Base-by-base conservation (phyloP, 148 eudicot genomes). In the Simmondsia chinensis region DNA sequence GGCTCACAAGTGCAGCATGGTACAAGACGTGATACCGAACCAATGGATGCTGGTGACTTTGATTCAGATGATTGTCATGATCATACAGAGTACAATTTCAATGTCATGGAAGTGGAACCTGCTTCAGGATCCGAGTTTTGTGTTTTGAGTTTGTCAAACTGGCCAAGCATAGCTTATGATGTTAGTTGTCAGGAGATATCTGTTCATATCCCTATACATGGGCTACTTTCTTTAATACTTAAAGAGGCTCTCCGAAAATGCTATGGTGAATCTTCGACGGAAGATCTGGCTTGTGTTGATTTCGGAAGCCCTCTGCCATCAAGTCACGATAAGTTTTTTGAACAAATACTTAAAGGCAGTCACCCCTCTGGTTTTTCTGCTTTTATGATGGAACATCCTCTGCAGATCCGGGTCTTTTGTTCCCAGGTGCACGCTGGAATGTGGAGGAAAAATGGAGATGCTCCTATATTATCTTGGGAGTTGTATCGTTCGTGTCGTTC, bases 381-480 rank as follows among this genome's bases (percentile, higher is more conserved):
- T 16, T 75, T 58, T 57, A 48, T 82, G 50, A 86, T 93, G 99
- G 99, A 93, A 59, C 94, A 93, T 75, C 87, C 96, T 56, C 69
- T 93, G 46, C 94, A 80, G 48, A 82, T 66, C 61, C 79, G 82
- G 54, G 99, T 86, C 30, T 93, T 93, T 57, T 93, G 99, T 48
- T 81, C 96, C 38, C 74, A 93, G 74, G 86, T 93, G 46, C 89
- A 70, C 54, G 96, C 99, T 65, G 96, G 96, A 22, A 86, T 93
- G 96, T 93, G 99, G 99, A 73, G 80, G 50, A 83, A 76, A 60
- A 93, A 93, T 71, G 99, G 96, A 18, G 99, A 93, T 60, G 68
- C 81, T 60, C 79, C 99, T 26, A 46, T 62, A 50, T 28, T 80
- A 41, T 77, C 74, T 42, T 74, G 57, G 54, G 88, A 93, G 35